phyloP scores from a whole-genome alignment of 2,329 filamentous ascomycete genomes.

The Ciborinia camelliae region DNA sequence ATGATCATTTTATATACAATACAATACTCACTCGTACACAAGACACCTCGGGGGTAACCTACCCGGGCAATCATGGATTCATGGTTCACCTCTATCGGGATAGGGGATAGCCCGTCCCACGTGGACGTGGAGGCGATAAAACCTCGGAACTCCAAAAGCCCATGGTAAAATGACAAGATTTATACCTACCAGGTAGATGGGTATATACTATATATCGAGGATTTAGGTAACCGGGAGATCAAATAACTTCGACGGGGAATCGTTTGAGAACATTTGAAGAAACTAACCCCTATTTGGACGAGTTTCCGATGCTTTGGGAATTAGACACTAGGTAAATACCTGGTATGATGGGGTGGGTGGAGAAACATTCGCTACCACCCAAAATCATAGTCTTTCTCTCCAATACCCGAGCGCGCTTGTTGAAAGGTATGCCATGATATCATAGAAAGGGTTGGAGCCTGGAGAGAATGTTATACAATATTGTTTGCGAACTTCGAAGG shows the following conservation, averaged over 20 bases:
- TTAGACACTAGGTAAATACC: not conserved
- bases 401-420: not conserved
- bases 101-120: no score
- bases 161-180: not conserved
- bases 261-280: no score
- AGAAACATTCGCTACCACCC: not conserved
- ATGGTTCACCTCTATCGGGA: no score
- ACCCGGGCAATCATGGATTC: no score
- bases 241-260: no score
- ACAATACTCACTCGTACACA: not conserved
- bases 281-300: no score
- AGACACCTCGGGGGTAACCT: not conserved
- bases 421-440: not conserved
- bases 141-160: not conserved
- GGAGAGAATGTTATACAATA: not conserved
- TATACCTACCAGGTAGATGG: no score
- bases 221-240: no score
- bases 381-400: not conserved
- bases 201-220: no score
- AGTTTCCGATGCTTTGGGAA: not conserved
- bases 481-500: not conserved
- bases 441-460: no score
- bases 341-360: not conserved
- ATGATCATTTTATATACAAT: not conserved
- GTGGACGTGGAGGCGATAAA: not conserved